phyloP scores from a whole-genome alignment of 192 early-diverging fungal genomes.

The Allomyces javanicus region DNA sequence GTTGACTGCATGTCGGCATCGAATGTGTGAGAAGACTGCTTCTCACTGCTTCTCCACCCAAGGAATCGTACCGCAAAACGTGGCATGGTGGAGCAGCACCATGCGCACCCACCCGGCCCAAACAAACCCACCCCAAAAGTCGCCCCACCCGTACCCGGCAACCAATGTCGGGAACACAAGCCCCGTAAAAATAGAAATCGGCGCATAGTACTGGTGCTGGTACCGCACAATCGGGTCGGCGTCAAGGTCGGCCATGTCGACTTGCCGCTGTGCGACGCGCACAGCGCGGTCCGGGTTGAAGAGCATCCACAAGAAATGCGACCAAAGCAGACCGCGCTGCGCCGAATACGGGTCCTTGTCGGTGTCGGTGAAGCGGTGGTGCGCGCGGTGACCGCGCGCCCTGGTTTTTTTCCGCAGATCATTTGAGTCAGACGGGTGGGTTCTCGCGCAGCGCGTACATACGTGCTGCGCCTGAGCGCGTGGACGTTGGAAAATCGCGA shows the following conservation, averaged over 20 bases:
- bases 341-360: slow-evolving; percentile 66
- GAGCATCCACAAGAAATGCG: slow-evolving; percentile 68
- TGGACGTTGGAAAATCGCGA: too few species aligned
- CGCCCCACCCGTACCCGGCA: slow-evolving; percentile 63
- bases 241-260: slow-evolving; percentile 65
- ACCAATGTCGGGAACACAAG: slow-evolving; percentile 62
- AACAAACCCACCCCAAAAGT: slow-evolving; percentile 58
- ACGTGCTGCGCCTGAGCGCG: too few species aligned
- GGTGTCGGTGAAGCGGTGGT: slow-evolving; percentile 76
- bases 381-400: slow-evolving; percentile 55
- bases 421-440: too few species aligned
- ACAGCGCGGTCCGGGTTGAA: neutral
- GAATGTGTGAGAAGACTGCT: too few species aligned
- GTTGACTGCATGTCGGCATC: slow-evolving; percentile 28
- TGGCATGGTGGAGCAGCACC: slow-evolving; percentile 65
- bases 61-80: slow-evolving; percentile 32
- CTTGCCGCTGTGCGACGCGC: slow-evolving; percentile 9
- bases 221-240: slow-evolving; percentile 45
- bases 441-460: too few species aligned
- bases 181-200: slow-evolving; percentile 49
- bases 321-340: slow-evolving; percentile 57
- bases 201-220: slow-evolving; percentile 58
- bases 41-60: too few species aligned
- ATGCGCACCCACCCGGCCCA: slow-evolving; percentile 54
- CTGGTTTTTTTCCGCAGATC: too few species aligned